Evolutionary conservation across 2,329 filamentous ascomycete genomes (phyloP), one percentile per base, ranked within the genome.

Genomic region (Pseudocercospora eumusae): DNA sequence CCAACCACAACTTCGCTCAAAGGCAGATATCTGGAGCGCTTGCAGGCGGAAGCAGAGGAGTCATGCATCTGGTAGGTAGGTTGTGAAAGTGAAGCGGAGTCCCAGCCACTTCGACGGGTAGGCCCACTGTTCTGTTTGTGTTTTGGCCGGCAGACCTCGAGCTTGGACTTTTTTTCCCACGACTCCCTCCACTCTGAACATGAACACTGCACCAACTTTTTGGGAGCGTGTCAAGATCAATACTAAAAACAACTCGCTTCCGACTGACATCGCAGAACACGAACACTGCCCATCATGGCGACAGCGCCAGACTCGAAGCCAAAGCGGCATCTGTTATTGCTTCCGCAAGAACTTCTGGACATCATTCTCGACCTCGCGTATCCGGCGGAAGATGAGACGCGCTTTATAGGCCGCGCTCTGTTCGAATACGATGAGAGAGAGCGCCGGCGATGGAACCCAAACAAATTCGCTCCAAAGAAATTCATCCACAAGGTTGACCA

Each of bases 291-390:
- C 8, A 31, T 6, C 15, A 52, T 52, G 49, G 23, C 49, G 52
- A 27, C 27, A 0, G 9, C 23, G 6, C 11, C 27, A 33, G 31
- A 13, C 31, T 33, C 31, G 28, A 23, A 2, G n/a, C 31, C 31
- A 3, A 54, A 54, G 52, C 27, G 52, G 18, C 28, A 23, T 54
- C 52, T 54, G 15, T 27, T 54, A 8, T 23, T 10, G 10, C 47
- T 59, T 10, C 57, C 57, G 1, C 57, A 53, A 13, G 57, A 59
- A 15, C 9, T 59, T 10, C 18, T 53, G 13, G 57, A 59, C n/a
- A 33, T 36, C 11, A 53, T 52, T 20, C 47, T 59, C 57, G 47
- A 52, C 36, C 31, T 40, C 36, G 57, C 57, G 20, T 53, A 59
- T 42, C 45, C 45, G 11, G 45, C 31, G 3, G 57, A 59, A 28